Base-by-base conservation (phyloP, 805 yeast species). In the Candida multigemmis region DNA sequence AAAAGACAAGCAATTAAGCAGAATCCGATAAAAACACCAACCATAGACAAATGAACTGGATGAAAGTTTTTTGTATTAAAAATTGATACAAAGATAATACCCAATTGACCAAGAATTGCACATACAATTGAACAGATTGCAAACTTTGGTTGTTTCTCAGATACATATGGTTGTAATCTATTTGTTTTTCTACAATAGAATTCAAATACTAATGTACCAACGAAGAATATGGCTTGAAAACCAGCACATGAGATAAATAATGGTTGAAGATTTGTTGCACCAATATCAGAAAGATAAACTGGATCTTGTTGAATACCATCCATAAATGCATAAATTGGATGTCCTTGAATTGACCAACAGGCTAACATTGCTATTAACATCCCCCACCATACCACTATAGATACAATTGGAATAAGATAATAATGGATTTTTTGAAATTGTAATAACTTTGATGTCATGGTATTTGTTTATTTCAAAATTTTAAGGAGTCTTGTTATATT, bases 231-330 rank as follows among this genome's bases (percentile, higher is more conserved):
- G 9, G 86, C 93, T 55, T 85, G 94, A 46, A 75, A 65, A 0
- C 77, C 83, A 2, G 83, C 63, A 41, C 94, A 77, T 11, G 79
- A 56, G 20, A 87, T 84, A 52, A 89, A 89, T 12, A 87, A 53
- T 1, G 94, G 94, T 48, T 86, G 81, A 26, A 85, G 57, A 39
- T 75, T 77, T 7, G 94, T 81, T 7, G 96, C 96, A 3, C 89
- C 96, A 26, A 87, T 71, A 44, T 87, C 83, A 3, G 94, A 80
- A 26, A 89, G 72, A 53, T 80, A 89, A 2, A 84, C 77, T 20
- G 77, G 70, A 19, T 53, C 42, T 37, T 64, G 73, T 3, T 53
- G 34, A 1, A 47, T 28, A 19, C 55, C 54, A 2, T 30, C 36
- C 64, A 74, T 68, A 37, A 74, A 75, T 30, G 60, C 48, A 45